Percentiles rank a stretch among this genome's conserved stretches.
These are phyloP conservation scores for Monosporascus ibericus DNA, from an alignment of 2,329 filamentous ascomycete species.

Conservation along the genomic window DNA sequence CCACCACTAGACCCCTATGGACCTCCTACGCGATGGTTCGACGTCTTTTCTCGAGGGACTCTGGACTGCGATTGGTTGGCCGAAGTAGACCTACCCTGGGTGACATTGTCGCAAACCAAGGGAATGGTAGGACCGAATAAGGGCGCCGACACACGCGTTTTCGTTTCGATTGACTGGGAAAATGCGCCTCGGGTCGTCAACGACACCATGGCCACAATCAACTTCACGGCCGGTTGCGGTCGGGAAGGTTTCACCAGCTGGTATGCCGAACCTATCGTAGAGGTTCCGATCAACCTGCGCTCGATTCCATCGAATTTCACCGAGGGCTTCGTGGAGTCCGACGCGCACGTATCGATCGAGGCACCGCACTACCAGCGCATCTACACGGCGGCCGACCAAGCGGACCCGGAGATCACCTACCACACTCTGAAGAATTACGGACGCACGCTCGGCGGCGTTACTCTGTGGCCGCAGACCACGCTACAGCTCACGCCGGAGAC, in stretches of 20 bases:
- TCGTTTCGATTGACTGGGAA: slow-evolving; percentile 51
- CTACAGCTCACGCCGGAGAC: slow-evolving; percentile 41
- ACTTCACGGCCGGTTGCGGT: slow-evolving; percentile 34
- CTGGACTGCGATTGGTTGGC: slow-evolving; percentile 46
- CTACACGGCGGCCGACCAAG: slow-evolving; percentile 17
- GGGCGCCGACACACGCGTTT: slow-evolving; percentile 45
- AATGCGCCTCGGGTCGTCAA: slow-evolving; percentile 29
- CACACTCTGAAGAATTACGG: slow-evolving; percentile 48
- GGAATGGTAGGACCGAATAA: slow-evolving; percentile 44
- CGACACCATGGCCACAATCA: slow-evolving; percentile 43
- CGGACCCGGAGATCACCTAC: slow-evolving; percentile 36
- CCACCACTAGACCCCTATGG: slow-evolving; percentile 55
- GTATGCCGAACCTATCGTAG: slow-evolving; percentile 36
- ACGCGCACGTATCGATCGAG: slow-evolving; percentile 50
- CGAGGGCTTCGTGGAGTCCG: slow-evolving; percentile 56
- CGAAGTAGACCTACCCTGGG: slow-evolving; percentile 40
- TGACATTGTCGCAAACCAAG: slow-evolving; percentile 42
- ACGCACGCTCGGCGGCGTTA: slow-evolving; percentile 52
- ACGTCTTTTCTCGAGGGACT: slow-evolving; percentile 55
- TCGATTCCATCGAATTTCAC: slow-evolving; percentile 44
- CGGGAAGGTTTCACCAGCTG: slow-evolving; percentile 22
- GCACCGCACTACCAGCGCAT: slow-evolving; percentile 45
- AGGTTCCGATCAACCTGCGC: slow-evolving; percentile 48
- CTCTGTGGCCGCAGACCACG: slow-evolving; percentile 46
- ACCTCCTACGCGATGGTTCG: slow-evolving; percentile 50